Evolutionary conservation across 805 yeast species (phyloP), one percentile per base, ranked within the genome.

Genomic region (Cyberlindnera mycetangii): DNA sequence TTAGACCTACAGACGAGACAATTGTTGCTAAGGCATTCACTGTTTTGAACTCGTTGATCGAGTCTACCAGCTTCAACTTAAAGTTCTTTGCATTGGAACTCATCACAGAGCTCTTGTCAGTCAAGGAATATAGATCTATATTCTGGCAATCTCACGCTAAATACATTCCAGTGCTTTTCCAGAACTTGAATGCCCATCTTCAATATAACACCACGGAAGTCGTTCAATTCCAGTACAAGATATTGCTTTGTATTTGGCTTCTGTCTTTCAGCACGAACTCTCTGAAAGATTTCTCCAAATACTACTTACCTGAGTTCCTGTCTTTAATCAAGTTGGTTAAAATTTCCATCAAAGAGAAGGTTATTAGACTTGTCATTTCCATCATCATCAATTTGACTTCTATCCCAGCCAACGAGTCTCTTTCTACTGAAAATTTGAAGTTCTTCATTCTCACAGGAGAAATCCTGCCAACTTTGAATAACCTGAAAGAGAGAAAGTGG

Each of bases 301-400:
- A 66, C 76, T 59, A 75, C 76, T 44, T 81, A 70, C 38, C 71
- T 59, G 64, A 73, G 75, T 67, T 72, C 50, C 58, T 58, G 42
- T 64, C 56, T 50, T 69, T 63, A 58, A 65, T 77, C 49, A 65
- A 66, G 32, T 72, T 87, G 38, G 79, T 89, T 22, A 86, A 85
- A 60, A 79, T 80, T 46, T 87, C 97, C 2, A 86, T 92, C 53
- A 93, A 93, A 70, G 95, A 90, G 67, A 93, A 93, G 70, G 80
- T 93, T 44, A 85, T 89, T 25, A 76, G 99, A 61, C 71, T 93
- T 35, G 75, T 93, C n/a, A 73, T 89, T 21, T 82, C 95, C 1
- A 79, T 85, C 32, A 69, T 90, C 52, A 68, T 79, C 56, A 85
- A 85, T 58, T 70, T 85, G 39, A 69, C 83, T 40, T 60, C 68